These are phyloP conservation scores for Ophiostoma australiae DNA, from an alignment of 2,329 filamentous ascomycete species.

Conservation along the genomic window DNA sequence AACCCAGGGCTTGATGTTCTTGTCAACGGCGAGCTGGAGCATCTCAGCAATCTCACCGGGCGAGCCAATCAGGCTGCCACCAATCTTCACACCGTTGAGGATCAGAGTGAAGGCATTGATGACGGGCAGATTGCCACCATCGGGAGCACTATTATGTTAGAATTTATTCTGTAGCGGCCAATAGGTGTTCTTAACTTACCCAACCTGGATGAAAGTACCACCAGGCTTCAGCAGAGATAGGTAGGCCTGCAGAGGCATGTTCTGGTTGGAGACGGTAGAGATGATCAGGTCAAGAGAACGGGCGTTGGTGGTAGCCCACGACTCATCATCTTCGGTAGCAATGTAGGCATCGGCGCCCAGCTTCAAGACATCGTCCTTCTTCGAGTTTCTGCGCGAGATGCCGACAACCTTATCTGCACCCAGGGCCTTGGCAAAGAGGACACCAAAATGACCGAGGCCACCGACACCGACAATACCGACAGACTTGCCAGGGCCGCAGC, in stretches of 20 bases:
- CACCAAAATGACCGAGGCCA: conserved; percentile 28
- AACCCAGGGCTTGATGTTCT: conserved; percentile 55
- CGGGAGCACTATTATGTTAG: conserved; percentile 40
- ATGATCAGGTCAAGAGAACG: conserved; percentile 55
- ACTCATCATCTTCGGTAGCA: conserved; percentile 44
- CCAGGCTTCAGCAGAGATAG: conserved; percentile 61
- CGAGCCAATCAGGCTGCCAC: conserved; percentile 46
- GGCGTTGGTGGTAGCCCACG: conserved; percentile 51
- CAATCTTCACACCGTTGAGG: conserved; percentile 48
- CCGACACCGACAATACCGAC: conserved; percentile 29
- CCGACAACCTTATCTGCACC: conserved; percentile 27
- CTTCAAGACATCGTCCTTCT: conserved; percentile 24
- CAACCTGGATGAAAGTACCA: conserved; percentile 63
- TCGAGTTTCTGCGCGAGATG: conserved; percentile 24
- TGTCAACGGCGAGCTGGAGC: conserved; percentile 54
- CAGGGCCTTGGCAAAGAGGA: conserved; percentile 27
- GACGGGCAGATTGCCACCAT: conserved; percentile 42
- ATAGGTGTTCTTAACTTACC: conserved; percentile 31
- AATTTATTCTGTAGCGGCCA: neutral
- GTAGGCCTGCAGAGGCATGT: conserved; percentile 62
- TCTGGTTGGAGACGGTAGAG: conserved; percentile 46
- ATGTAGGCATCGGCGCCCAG: conserved; percentile 28
- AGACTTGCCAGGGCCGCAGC: conserved; percentile 26
- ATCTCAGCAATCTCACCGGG: conserved; percentile 57
- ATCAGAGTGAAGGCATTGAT: conserved; percentile 57